phyloP scores from a whole-genome alignment of 176 grass and related monocot genomes.

The Bromus sterilis region DNA sequence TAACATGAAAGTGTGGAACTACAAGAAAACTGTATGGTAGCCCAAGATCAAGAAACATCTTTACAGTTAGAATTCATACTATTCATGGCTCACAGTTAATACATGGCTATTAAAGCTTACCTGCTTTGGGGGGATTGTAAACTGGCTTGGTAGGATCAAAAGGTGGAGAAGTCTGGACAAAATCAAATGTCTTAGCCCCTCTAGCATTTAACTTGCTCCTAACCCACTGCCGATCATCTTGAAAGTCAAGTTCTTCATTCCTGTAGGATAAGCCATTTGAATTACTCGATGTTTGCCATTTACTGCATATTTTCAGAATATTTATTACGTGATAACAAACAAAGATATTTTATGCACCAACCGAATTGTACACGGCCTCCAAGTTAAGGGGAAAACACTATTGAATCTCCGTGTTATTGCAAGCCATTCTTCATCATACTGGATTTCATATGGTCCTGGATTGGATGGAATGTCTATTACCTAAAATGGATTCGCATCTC shows the following conservation, averaged over 20 bases:
- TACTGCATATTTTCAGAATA: conserved; percentile 7
- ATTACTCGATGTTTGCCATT: conserved; percentile 7
- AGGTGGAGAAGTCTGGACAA: conserved; percentile 48
- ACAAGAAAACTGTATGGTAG: neutral
- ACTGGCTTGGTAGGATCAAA: conserved; percentile 46
- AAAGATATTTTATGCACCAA: conserved; percentile 15
- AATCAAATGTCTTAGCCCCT: conserved; percentile 81
- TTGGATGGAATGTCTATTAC: conserved; percentile 71
- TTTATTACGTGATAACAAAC: neutral
- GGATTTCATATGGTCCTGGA: conserved; percentile 84
- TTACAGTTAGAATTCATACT: neutral
- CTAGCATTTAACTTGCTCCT: conserved; percentile 66
- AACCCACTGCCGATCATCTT: conserved; percentile 61
- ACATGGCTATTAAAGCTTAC: conserved; percentile 28
- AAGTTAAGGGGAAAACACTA: conserved; percentile 56
- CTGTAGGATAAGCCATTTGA: conserved; percentile 37
- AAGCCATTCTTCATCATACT: conserved; percentile 93
- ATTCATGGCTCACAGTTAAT: neutral
- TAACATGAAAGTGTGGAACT: neutral
- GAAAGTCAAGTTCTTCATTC: conserved; percentile 46
- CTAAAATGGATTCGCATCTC: conserved; percentile 41
- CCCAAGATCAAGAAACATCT: neutral
- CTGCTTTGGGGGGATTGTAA: conserved; percentile 15
- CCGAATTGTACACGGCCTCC: conserved; percentile 36
- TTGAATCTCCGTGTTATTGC: conserved; percentile 86